Evolutionary conservation across 345 rosid genomes (phyloP).

Genomic region (Euphorbia tirucalli): DNA sequence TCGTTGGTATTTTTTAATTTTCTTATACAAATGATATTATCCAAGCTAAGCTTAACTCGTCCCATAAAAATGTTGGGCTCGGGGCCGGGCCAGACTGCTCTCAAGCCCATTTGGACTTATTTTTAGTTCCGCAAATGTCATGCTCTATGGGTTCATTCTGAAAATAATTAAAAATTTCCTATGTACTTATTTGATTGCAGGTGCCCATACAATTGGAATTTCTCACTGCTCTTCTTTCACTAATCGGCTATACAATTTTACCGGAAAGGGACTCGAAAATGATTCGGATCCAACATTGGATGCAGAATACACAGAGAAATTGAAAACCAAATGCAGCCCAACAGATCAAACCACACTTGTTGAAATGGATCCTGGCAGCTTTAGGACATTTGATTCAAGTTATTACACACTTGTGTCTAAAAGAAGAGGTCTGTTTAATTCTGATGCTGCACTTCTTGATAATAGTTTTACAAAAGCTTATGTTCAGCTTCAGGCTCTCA

Average conservation of each 20-base stretch:
- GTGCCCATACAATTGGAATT: slow-evolving; percentile 64
- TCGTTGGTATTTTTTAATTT: too few species aligned
- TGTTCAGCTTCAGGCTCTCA: slow-evolving; percentile 28
- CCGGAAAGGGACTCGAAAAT: slow-evolving; percentile 39
- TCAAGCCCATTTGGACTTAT: too few species aligned
- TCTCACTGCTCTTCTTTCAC: slow-evolving; percentile 55
- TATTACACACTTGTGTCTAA: slow-evolving; percentile 47
- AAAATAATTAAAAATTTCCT: too few species aligned
- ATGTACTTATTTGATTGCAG: slow-evolving; percentile 21
- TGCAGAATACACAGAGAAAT: slow-evolving; percentile 26
- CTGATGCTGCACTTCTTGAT: slow-evolving; percentile 64
- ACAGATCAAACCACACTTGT: slow-evolving; percentile 45
- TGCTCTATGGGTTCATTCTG: too few species aligned
- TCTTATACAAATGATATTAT: too few species aligned
- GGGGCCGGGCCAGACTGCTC: too few species aligned
- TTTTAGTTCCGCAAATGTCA: too few species aligned
- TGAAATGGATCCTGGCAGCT: slow-evolving; percentile 76
- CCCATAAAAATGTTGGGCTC: too few species aligned
- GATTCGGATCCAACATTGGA: slow-evolving; percentile 53
- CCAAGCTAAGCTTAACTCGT: too few species aligned
- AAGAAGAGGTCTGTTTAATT: slow-evolving; percentile 59
- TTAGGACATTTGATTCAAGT: slow-evolving; percentile 48
- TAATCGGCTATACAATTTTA: slow-evolving; percentile 64
- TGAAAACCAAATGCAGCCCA: slow-evolving; percentile 43
- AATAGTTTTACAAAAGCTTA: slow-evolving; percentile 45